These are phyloP conservation scores for Syzygium aqueum DNA, from an alignment of 345 rosid genomes.

Conservation along the genomic window DNA sequence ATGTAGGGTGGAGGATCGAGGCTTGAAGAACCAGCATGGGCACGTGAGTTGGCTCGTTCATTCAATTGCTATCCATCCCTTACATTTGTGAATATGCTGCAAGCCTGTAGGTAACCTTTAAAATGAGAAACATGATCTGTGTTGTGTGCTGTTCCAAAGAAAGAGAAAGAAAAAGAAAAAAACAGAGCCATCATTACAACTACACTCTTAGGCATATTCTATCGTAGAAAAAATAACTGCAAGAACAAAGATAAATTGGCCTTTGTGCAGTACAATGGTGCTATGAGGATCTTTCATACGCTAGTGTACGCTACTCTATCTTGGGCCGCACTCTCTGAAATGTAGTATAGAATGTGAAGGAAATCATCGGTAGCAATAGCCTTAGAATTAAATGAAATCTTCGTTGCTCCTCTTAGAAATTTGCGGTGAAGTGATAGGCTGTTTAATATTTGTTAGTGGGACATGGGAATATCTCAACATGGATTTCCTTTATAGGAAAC, in stretches of 20 bases:
- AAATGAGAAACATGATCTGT: not conserved
- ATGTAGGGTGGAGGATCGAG: conserved; percentile 99
- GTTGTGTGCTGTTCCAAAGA: not conserved
- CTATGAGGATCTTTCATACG: not conserved
- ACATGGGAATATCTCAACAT: not conserved
- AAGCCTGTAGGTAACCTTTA: not conserved
- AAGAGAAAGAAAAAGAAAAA: not conserved
- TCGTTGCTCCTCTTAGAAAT: not conserved
- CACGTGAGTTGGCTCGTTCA: conserved; percentile 45
- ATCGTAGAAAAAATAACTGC: not conserved
- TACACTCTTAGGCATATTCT: not conserved
- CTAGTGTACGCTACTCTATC: not conserved
- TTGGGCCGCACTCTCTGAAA: not conserved
- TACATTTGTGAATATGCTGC: not conserved
- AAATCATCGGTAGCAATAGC: not conserved
- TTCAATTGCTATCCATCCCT: not conserved
- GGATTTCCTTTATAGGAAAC: not conserved
- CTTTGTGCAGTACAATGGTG: not conserved
- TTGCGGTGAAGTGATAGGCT: not conserved
- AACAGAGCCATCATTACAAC: not conserved
- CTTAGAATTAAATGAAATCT: not conserved
- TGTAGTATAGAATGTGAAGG: not conserved
- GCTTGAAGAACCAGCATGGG: conserved; percentile 97
- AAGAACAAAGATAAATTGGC: not conserved
- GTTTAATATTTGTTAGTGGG: not conserved